Percentiles rank a stretch among this genome's conserved stretches.
phyloP scores from a whole-genome alignment of 768 basidiomycete species.

The Lactarius hatsudake region DNA sequence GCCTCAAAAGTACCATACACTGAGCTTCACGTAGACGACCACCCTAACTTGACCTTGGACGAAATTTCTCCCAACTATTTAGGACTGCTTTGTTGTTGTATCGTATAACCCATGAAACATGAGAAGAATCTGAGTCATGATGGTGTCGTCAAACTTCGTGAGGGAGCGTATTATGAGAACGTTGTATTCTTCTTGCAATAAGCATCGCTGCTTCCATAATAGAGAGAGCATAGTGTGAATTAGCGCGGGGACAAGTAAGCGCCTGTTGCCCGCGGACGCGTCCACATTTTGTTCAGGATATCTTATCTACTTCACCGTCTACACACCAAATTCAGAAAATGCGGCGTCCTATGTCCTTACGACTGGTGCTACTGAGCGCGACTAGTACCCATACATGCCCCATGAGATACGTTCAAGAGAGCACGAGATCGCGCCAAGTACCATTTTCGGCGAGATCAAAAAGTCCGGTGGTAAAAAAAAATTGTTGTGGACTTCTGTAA shows the following conservation, averaged over 20 bases:
- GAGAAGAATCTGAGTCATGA: not conserved
- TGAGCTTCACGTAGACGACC: too few species aligned
- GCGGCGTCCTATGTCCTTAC: not conserved
- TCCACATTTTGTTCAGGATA: not conserved
- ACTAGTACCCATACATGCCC: not conserved
- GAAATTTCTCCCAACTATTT: not conserved
- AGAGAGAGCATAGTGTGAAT: not conserved
- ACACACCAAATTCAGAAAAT: not conserved
- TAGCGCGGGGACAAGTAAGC: not conserved
- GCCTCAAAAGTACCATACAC: too few species aligned
- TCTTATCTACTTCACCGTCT: not conserved
- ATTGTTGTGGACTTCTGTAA: not conserved
- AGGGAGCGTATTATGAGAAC: not conserved
- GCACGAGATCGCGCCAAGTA: too few species aligned
- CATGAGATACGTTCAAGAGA: too few species aligned
- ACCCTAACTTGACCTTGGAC: too few species aligned
- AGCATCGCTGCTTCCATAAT: not conserved
- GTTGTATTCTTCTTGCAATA: not conserved
- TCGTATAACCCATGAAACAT: not conserved
- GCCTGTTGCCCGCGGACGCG: not conserved
- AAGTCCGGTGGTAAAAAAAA: too few species aligned
- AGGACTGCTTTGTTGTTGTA: not conserved
- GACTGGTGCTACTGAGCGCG: not conserved
- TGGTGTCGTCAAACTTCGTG: not conserved
- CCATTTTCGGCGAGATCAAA: too few species aligned